A percentile compares a stretch with the other conserved stretches of the same genome.
phyloP scores from a whole-genome alignment of 2,329 filamentous ascomycete genomes.

The Diplodia corticola region DNA sequence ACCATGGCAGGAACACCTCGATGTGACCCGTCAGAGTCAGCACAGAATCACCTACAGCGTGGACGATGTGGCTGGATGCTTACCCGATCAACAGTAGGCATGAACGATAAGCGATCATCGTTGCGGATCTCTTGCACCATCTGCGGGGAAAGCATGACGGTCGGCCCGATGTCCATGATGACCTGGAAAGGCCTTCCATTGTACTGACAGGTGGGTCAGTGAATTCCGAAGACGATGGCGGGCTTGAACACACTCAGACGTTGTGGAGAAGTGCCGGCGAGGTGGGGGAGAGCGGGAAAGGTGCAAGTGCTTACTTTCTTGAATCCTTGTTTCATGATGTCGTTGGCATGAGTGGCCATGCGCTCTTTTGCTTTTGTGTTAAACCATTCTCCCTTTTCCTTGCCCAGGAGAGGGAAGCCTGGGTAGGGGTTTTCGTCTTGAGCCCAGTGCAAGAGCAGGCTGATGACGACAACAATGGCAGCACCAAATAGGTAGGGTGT shows the following conservation, averaged over 20 bases:
- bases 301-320: background rate
- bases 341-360: background rate
- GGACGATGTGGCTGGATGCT: too few relatives aligned
- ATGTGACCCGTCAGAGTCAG: background rate
- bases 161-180: background rate
- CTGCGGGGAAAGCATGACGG: background rate
- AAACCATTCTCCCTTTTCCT: background rate
- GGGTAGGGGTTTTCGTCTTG: background rate
- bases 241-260: background rate
- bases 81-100: background rate
- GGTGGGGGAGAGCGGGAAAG: background rate
- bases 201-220: background rate
- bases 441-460: background rate
- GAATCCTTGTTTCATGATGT: background rate
- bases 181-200: background rate
- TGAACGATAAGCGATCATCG: background rate
- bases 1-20: background rate
- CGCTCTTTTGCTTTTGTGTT: constrained; percentile 4
- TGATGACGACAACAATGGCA: background rate
- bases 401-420: background rate
- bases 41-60: too few relatives aligned
- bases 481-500: background rate
- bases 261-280: background rate
- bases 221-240: background rate
- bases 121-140: constrained; percentile 16